Evolutionary conservation across 768 basidiomycete species (phyloP).

Genomic region (Podaxis pistillaris): DNA sequence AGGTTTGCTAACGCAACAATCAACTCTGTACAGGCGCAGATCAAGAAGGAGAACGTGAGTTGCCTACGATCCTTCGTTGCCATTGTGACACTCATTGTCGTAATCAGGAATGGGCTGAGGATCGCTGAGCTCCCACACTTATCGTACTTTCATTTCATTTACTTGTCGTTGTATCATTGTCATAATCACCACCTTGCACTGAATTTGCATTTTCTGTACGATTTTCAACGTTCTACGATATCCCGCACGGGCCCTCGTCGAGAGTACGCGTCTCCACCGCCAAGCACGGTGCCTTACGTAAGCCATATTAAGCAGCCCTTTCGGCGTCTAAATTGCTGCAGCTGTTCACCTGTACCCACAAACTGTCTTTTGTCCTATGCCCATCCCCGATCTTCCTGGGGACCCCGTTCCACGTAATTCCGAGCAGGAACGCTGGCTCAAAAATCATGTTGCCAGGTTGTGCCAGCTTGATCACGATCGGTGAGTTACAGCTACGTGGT

Average conservation of each 20-base stretch:
- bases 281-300: constrained; percentile 16
- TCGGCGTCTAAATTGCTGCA: not conserved
- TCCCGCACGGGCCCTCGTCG: not conserved
- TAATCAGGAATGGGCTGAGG: constrained; percentile 88
- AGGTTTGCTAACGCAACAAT: constrained; percentile 15
- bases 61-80: constrained; percentile 3
- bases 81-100: constrained; percentile 19
- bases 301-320: not conserved
- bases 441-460: constrained; percentile 55
- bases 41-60: constrained; percentile 98
- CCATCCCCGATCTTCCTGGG: constrained; percentile 75
- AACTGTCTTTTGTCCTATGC: constrained; percentile 31
- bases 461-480: constrained; percentile 65
- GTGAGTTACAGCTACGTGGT: constrained; percentile 34
- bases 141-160: constrained; percentile 13
- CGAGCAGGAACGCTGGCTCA: constrained; percentile 66
- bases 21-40: constrained; percentile 68
- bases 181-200: constrained; percentile 36
- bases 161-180: constrained; percentile 18
- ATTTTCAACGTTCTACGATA: not conserved
- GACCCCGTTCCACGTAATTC: constrained; percentile 50
- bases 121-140: constrained; percentile 38
- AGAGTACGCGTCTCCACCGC: not conserved
- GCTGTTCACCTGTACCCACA: not conserved
- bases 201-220: not conserved